Base-by-base conservation (phyloP, 2,329 filamentous ascomycete genomes). In the Remersonia thermophila region DNA sequence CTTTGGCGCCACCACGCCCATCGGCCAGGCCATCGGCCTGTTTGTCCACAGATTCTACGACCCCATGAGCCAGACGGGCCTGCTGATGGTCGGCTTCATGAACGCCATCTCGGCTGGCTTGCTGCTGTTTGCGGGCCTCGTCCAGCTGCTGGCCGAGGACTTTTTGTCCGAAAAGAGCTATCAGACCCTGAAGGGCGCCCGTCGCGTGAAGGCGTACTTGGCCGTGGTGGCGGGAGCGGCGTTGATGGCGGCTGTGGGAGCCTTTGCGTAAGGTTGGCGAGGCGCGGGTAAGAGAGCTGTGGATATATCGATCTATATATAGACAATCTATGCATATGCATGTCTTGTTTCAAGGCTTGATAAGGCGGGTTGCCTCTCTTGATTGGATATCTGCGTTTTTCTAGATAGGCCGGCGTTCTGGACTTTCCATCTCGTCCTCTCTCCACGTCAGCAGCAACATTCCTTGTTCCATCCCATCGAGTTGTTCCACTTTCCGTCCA, bases 61-160 rank as follows among this genome's bases (percentile, higher is more conserved):
- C 46, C 84, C 85, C 1, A 69, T 73, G 48, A 84, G 80, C 49
- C 71, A 83, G 51, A 73, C 76, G 0, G 84, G 85, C 0, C 59
- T 93, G 32, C 61, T 93, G 17, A 80, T 89, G 61, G 84, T 93
- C 5, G 85, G 85, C 7, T 74, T 87, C 52, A 91, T 89, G 69
- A 93, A 93, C 51, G 83, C 83, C 27, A 80, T 93, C 35, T 86
- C 80, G 8, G 79, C 80, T 34, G 85, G 85, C 0, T 63, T 93
- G 34, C 58, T 93, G 18, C 64, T 93, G 3, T 93, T 89, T 53
- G 84, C 85, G 0, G 83, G 83, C 0, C 61, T 93, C 30, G 85
- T 93, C 3, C 83, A 93, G 59, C 66, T 93, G 14, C 66, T 93
- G 32, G 81, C 83, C 0, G 84, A 93, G 57, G 85, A 93, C 50